phyloP scores from a whole-genome alignment of 192 early-diverging fungal species.

The Coemansia nantahalensis region DNA sequence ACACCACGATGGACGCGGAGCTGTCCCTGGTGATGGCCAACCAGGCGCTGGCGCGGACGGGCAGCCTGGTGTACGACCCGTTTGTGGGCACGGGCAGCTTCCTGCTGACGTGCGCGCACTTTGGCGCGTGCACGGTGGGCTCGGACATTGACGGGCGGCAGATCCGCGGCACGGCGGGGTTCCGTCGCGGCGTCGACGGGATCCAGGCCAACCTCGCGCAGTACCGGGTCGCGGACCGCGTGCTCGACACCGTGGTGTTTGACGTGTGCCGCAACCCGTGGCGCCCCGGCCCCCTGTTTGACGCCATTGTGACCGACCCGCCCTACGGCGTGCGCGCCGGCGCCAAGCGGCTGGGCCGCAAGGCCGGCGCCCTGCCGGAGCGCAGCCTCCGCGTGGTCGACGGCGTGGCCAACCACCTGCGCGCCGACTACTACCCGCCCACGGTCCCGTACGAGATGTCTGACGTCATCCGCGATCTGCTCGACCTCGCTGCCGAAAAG shows the following conservation, averaged over 20 bases:
- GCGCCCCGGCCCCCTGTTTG: constrained; percentile 63
- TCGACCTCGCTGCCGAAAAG: constrained; percentile 76
- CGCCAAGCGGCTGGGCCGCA: constrained; percentile 84
- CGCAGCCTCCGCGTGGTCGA: constrained; percentile 32
- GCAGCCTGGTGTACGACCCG: constrained; percentile 87
- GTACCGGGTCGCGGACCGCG: constrained; percentile 68
- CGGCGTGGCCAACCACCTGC: constrained; percentile 42
- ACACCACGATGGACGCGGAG: constrained; percentile 98
- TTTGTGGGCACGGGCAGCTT: constrained; percentile 97
- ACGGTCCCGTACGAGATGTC: constrained; percentile 95
- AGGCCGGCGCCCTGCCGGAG: constrained; percentile 32
- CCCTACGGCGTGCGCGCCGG: constrained; percentile 98
- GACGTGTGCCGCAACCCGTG: constrained; percentile 89
- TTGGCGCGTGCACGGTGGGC: constrained; percentile 87
- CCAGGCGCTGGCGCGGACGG: constrained; percentile 72
- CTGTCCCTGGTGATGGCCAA: constrained; percentile 97
- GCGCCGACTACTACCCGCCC: constrained; percentile 78
- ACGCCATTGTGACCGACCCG: constrained; percentile 93
- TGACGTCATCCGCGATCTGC: constrained; percentile 78
- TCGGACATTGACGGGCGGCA: constrained; percentile 98
- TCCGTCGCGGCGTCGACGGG: constrained; percentile 37
- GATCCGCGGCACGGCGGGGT: constrained; percentile 78
- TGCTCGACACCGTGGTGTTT: constrained; percentile 81
- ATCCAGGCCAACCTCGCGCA: constrained; percentile 81
- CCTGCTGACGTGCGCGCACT: constrained; percentile 90